Percentiles rank a stretch among this genome's conserved stretches.
Conservation (phyloP, 139 green algal species). For the Tetraselmis striata region DNA sequence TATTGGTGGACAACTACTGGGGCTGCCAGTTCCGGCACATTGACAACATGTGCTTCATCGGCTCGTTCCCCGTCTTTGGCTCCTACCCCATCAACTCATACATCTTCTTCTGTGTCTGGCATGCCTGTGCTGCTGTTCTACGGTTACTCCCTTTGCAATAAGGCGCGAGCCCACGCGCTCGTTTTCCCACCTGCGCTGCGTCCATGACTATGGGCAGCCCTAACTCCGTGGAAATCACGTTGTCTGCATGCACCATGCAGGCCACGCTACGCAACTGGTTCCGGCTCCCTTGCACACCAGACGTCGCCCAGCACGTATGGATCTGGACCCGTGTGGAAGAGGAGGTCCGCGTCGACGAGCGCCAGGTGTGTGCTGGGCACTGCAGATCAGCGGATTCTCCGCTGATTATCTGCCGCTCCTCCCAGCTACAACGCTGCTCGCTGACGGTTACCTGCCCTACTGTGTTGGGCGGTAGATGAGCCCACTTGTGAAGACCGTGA, state of each 20-base stretch:
- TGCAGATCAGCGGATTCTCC: too few species aligned
- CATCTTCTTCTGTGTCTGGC: constrained; percentile 16
- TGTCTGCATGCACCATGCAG: too few species aligned
- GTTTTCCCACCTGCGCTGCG: too few species aligned
- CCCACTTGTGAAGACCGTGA: neutral
- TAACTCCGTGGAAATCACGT: too few species aligned
- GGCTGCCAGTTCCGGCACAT: constrained; percentile 15
- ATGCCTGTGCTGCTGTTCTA: neutral
- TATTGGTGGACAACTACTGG: neutral
- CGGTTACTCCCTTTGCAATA: neutral
- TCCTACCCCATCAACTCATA: constrained; percentile 12
- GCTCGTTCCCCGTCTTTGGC: constrained; percentile 10
- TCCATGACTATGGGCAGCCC: too few species aligned
- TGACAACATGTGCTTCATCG: constrained; percentile 19
- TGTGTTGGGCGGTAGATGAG: neutral
- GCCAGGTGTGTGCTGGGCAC: neutral
- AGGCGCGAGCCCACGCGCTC: neutral
- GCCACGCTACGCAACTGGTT: neutral
- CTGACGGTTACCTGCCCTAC: too few species aligned
- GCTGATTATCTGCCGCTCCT: too few species aligned
- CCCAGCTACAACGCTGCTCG: too few species aligned
- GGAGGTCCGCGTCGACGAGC: neutral
- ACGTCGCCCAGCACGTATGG: neutral
- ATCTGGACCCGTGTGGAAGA: neutral
- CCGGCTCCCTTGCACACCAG: neutral